Base-by-base conservation (phyloP, 179 eudicot species). In the Patellifolia procumbens region DNA sequence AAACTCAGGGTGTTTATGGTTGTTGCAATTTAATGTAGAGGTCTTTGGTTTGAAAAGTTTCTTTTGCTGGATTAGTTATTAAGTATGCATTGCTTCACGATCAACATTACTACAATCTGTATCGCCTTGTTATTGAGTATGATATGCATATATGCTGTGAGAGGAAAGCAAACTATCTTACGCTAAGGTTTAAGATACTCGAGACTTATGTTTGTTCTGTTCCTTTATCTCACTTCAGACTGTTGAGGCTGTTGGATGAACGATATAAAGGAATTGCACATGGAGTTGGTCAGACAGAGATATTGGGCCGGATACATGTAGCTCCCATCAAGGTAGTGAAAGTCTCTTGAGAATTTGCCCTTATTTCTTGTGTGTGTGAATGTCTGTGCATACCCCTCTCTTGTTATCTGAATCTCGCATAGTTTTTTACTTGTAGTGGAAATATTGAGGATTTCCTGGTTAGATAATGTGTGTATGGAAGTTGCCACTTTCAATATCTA, bases 241-340 rank as follows among this genome's bases (percentile, higher is more conserved):
- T 95, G 85, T 83, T 90, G 80, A 88, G 97, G 84, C 97, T 95
- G 71, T 77, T 95, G 74, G 99, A 95, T 90, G 87, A 91, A 76
- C 91, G 99, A 32, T 95, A 91, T 62, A 90, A 79, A 86, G 99
- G 99, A 49, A 88, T 95, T 74, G 99, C 99, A 82, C 95, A 87
- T 73, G 99, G 99, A 77, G 99, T 95, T 85, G 97, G 99, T 78
- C 99, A 95, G 80, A 73, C 97, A 32, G 97, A 93, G 85, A 95
- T 95, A 66, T 74, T 95, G 65, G 99, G 99, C 70, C 89, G 97
- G 81, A 93, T 95, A 84, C 97, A 93, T 84, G 99, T 93, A 73
- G 99, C 99, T 80, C 95, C 93, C 34, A 91, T 95, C 78, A 95
- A 93, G 97, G 99, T 94, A 83, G 66, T 82, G 31, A 71, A 55